Evolutionary conservation across 768 basidiomycete genomes (phyloP).

Genomic region (Clitopilus hobsonii): DNA sequence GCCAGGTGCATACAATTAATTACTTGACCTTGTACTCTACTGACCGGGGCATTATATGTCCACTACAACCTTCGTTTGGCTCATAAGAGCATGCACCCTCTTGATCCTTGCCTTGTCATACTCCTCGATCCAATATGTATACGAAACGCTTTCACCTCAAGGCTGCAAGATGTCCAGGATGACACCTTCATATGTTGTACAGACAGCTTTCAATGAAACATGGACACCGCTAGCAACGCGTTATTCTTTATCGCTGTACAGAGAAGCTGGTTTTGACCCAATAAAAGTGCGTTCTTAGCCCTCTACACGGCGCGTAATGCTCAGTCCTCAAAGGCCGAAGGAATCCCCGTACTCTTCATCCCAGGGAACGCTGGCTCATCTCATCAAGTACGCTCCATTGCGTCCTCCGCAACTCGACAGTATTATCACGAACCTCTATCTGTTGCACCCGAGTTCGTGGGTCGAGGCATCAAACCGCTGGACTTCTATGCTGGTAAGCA

Average conservation of each 20-base stretch:
- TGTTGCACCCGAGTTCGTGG: constrained; percentile 48
- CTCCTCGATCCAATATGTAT: constrained; percentile 34
- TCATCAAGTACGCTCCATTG: constrained; percentile 90
- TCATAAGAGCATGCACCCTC: background rate
- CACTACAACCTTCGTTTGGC: background rate
- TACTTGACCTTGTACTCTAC: no score
- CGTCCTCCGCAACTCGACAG: constrained; percentile 83
- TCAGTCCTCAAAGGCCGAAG: constrained; percentile 21
- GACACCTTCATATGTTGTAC: constrained; percentile 84
- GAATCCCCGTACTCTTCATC: constrained; percentile 90
- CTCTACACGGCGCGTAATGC: background rate
- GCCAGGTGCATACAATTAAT: background rate
- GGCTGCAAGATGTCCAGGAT: constrained; percentile 97
- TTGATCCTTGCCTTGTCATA: constrained; percentile 9
- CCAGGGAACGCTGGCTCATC: constrained; percentile 97
- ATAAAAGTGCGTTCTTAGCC: constrained; percentile 41
- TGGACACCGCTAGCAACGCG: constrained; percentile 71
- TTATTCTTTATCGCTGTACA: constrained; percentile 88
- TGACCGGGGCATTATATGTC: background rate
- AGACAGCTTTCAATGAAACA: constrained; percentile 57
- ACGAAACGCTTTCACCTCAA: constrained; percentile 65
- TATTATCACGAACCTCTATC: constrained; percentile 62
- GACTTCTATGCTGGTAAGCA: constrained; percentile 84
- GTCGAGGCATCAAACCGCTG: constrained; percentile 46
- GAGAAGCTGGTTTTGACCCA: constrained; percentile 82